phyloP scores from a whole-genome alignment of 2,329 filamentous ascomycete species.

The Calonectria hongkongensis region DNA sequence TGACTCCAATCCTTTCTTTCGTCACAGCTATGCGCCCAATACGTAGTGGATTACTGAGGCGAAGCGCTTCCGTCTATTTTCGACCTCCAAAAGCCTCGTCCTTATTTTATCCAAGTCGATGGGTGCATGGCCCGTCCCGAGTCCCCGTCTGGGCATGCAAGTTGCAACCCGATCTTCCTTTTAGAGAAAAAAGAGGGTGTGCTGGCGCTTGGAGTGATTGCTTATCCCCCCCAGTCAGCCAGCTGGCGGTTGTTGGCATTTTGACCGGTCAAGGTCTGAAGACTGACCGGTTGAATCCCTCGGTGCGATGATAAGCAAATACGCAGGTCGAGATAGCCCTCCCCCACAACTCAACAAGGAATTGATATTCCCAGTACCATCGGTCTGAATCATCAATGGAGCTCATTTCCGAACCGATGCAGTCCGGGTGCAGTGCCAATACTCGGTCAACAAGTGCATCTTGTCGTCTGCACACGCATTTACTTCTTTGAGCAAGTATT shows the following conservation, averaged over 20 bases:
- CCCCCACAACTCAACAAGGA: constrained; percentile 29
- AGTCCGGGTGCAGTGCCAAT: background rate
- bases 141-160: constrained; percentile 43
- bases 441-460: constrained; percentile 15
- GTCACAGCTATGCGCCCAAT: constrained; percentile 41
- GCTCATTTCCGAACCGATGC: background rate
- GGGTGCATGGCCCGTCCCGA: constrained; percentile 37
- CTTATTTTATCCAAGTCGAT: constrained; percentile 28
- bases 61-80: constrained; percentile 39
- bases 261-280: constrained; percentile 42
- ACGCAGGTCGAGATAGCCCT: constrained; percentile 33
- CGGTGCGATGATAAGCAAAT: constrained; percentile 33
- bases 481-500: constrained; percentile 15
- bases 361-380: constrained; percentile 30
- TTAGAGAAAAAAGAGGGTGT: constrained; percentile 22
- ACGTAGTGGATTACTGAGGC: constrained; percentile 33
- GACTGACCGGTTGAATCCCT: constrained; percentile 44
- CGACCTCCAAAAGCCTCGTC: constrained; percentile 35
- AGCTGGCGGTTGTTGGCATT: constrained; percentile 46
- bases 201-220: constrained; percentile 40
- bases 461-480: constrained; percentile 1
- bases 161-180: constrained; percentile 29
- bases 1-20: constrained; percentile 38
- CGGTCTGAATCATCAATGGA: constrained; percentile 30
- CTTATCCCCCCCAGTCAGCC: constrained; percentile 42